Evolutionary conservation across 768 basidiomycete genomes (phyloP).

Genomic region (Suillus placidus): DNA sequence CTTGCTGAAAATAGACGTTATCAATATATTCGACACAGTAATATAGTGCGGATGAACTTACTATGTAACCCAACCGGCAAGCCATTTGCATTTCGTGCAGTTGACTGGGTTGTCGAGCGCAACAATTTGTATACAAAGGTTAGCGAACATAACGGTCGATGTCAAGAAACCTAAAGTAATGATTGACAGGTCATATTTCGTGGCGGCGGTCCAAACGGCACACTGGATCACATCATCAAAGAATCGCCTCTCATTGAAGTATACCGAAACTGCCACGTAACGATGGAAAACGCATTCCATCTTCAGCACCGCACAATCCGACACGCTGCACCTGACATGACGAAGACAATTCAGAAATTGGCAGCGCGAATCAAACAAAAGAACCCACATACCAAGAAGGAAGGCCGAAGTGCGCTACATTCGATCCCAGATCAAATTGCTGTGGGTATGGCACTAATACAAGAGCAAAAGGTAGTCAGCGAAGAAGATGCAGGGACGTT

Average conservation of each 20-base stretch:
- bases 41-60: too few species aligned
- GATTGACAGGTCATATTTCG: conserved; percentile 5
- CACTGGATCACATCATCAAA: conserved; percentile 18
- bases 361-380: conserved; percentile 7
- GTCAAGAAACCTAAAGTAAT: background rate
- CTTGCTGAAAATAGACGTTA: too few species aligned
- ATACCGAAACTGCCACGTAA: conserved; percentile 14
- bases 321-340: conserved; percentile 35
- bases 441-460: conserved; percentile 7
- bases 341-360: conserved; percentile 22
- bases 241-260: conserved; percentile 20
- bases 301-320: conserved; percentile 27
- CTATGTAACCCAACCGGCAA: conserved; percentile 39
- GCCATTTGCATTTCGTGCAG: conserved; percentile 31
- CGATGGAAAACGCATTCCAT: conserved; percentile 22
- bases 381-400: background rate
- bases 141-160: too few species aligned
- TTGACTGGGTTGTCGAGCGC: conserved; percentile 45
- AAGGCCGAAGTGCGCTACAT: conserved; percentile 24
- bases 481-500: background rate
- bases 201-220: conserved; percentile 9
- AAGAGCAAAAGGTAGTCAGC: background rate
- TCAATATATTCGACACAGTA: too few species aligned
- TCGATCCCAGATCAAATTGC: conserved; percentile 16
- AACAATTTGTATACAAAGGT: conserved; percentile 45